Evolutionary conservation across 371 early-diverging fungal genomes (phyloP), one percentile per base, ranked within the genome.

Genomic region (Haplosporangium sp.): DNA sequence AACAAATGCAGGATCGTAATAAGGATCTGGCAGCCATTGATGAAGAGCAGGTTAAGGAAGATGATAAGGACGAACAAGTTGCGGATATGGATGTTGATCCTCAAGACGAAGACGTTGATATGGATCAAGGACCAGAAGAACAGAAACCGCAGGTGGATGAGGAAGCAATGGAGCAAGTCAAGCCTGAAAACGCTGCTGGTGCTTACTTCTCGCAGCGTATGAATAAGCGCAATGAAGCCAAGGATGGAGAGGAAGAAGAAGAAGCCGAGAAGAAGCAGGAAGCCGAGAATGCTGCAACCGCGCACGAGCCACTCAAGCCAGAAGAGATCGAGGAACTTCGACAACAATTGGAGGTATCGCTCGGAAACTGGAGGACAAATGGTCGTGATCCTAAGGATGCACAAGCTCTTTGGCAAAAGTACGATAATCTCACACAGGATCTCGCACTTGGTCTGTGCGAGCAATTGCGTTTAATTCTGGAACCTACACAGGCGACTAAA

Each of bases 401-500:
- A 13, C 88, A 91, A 53, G 89, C 93, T 65, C 85, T 97, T 27
- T 98, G 99, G 99, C 92, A 91, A 72, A 85, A 90, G 55, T 98
- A 96, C 85, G 93, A 93, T 71, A 88, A 90, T n/a, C 82, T 96
- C 63, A 96, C 95, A 3, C 93, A 94, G 71, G 95, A 97, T 69
- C 89, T 97, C 44, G 92, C 99, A 3, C 91, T 96, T 78, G 88
- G 93, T 38, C 89, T 99, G 10, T 95, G 96, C 74, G 98, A 99
- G 84, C 96, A 98, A 74, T 90, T 99, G 50, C 93, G 98, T 17
- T 89, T 97, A 68, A 96, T 99, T 71, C 88, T 99, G 61, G 99
- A 98, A 74, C 98, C 98, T 0, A 99, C 99, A 35, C 90, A 96
- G 77, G 96, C 97, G 1, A 95, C 96, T 40, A 96, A 98, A 83